Percentiles rank a stretch among this genome's conserved stretches.
phyloP scores from a whole-genome alignment of 768 basidiomycete species.

The Trametes gibbosa region DNA sequence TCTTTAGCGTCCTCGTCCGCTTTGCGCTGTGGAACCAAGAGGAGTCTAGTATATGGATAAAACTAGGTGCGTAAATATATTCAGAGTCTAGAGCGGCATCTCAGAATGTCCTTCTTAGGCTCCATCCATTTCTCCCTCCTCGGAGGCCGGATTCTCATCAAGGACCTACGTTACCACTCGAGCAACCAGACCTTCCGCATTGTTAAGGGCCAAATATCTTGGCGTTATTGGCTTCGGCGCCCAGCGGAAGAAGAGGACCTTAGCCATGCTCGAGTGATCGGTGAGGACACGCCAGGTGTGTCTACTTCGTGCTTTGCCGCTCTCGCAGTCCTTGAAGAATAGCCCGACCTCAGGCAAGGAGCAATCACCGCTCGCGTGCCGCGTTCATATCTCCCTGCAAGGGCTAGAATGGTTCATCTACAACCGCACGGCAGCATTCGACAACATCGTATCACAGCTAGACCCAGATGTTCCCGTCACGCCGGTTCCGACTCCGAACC shows the following conservation, averaged over 20 bases:
- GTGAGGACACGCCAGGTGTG: slow-evolving; percentile 50
- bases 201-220: slow-evolving; percentile 82
- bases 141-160: slow-evolving; percentile 83
- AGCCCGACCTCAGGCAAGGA: slow-evolving; percentile 17
- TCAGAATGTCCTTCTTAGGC: slow-evolving; percentile 41
- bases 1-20: slow-evolving; percentile 66
- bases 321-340: background rate
- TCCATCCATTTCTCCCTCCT: slow-evolving; percentile 91
- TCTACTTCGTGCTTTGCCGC: background rate
- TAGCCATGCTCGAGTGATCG: slow-evolving; percentile 41
- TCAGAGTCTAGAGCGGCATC: background rate
- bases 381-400: slow-evolving; percentile 75
- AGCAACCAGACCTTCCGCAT: slow-evolving; percentile 87
- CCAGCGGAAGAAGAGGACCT: slow-evolving; percentile 77
- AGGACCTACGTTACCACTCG: slow-evolving; percentile 86
- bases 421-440: slow-evolving; percentile 87
- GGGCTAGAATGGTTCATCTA: slow-evolving; percentile 94
- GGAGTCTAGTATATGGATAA: slow-evolving; percentile 77
- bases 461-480: slow-evolving; percentile 33
- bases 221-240: slow-evolving; percentile 91
- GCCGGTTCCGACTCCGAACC: slow-evolving; percentile 16
- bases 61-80: slow-evolving; percentile 55
- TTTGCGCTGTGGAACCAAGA: slow-evolving; percentile 76
- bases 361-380: slow-evolving; percentile 54
- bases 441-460: slow-evolving; percentile 80